phyloP scores from a whole-genome alignment of 2,329 filamentous ascomycete species.

The Penicillium sclerotigenum region DNA sequence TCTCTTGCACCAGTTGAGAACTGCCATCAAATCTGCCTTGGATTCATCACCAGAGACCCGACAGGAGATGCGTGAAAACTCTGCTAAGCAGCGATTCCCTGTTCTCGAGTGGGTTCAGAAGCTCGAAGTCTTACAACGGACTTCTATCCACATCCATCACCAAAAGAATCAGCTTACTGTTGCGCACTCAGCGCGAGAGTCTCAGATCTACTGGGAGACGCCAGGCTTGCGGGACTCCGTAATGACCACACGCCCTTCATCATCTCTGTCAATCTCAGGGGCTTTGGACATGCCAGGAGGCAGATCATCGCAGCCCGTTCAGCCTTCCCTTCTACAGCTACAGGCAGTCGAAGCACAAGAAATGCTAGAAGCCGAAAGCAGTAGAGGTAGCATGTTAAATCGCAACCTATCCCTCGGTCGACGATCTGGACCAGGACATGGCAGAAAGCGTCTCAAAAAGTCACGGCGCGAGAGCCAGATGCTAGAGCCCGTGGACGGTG shows the following conservation, averaged over 20 bases:
- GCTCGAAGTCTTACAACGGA: conserved; percentile 60
- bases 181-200: conserved; percentile 33
- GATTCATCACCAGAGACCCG: conserved; percentile 54
- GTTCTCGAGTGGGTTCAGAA: conserved; percentile 66
- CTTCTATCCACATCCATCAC: conserved; percentile 57
- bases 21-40: conserved; percentile 60
- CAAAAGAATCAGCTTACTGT: conserved; percentile 33
- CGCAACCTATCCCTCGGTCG: conserved; percentile 17
- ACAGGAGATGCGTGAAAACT: conserved; percentile 62
- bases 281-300: neutral
- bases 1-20: conserved; percentile 62
- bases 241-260: neutral
- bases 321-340: conserved; percentile 10
- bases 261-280: neutral
- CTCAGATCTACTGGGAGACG: conserved; percentile 19
- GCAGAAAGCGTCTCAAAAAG: conserved; percentile 16
- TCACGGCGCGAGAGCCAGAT: conserved; percentile 8
- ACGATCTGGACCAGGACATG: conserved; percentile 16
- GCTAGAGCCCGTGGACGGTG: conserved; percentile 15
- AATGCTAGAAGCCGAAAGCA: conserved; percentile 2
- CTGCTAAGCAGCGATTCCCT: conserved; percentile 64
- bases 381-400: conserved; percentile 2
- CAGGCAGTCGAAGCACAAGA: conserved; percentile 5
- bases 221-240: conserved; percentile 6
- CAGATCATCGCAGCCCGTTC: neutral